These are phyloP conservation scores for Auriculariales sp. DNA, from an alignment of 768 basidiomycete species.

Conservation along the genomic window DNA sequence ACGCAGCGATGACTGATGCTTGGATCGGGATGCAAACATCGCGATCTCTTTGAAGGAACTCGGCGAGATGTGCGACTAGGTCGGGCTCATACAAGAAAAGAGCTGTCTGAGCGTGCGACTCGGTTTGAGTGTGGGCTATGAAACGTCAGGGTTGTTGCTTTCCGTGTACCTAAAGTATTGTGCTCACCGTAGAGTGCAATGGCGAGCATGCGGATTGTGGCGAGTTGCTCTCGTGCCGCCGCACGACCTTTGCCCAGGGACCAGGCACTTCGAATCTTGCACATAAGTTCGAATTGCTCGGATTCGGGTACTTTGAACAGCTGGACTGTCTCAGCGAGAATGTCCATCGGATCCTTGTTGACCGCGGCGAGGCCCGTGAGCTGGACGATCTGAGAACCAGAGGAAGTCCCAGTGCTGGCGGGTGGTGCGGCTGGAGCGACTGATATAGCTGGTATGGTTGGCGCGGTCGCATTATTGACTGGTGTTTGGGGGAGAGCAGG, in stretches of 20 bases:
- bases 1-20: conserved; percentile 72
- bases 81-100: conserved; percentile 94
- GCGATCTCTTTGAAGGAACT: conserved; percentile 70
- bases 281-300: conserved; percentile 80
- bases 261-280: conserved; percentile 69
- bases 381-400: conserved; percentile 44
- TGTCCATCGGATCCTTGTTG: conserved; percentile 52
- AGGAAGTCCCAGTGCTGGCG: background rate
- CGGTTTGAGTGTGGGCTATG: conserved; percentile 66
- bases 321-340: conserved; percentile 62
- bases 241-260: conserved; percentile 45
- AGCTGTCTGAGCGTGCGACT: conserved; percentile 61
- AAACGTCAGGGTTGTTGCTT: background rate
- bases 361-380: conserved; percentile 47
- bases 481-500: conserved; percentile 28
- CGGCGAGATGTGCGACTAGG: conserved; percentile 74
- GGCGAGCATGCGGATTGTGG: conserved; percentile 68
- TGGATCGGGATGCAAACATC: conserved; percentile 60
- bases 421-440: background rate
- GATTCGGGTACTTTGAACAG: conserved; percentile 54
- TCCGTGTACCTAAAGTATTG: background rate
- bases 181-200: conserved; percentile 58
- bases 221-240: conserved; percentile 61
- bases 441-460: no score
- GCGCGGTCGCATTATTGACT: conserved; percentile 16